Percentiles rank a stretch among this genome's conserved stretches.
Evolutionary conservation across 192 early-diverging fungal genomes (phyloP).

Genomic region (Backusella mclennaniae): DNA sequence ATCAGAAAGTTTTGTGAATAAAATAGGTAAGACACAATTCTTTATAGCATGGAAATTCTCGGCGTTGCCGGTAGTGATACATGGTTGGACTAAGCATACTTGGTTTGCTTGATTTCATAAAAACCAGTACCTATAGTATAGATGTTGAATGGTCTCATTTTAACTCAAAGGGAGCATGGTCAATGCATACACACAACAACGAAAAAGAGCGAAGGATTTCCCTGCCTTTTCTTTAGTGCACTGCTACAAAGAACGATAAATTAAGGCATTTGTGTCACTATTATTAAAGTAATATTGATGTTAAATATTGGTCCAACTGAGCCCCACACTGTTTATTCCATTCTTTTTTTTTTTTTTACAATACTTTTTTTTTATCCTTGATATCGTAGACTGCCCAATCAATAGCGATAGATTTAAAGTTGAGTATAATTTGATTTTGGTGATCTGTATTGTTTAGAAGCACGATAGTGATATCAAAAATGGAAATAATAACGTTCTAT

Average conservation of each 20-base stretch:
- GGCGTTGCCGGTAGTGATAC: too few relatives aligned
- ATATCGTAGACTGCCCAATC: neutral
- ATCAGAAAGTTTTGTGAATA: too few relatives aligned
- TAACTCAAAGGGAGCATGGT: too few relatives aligned
- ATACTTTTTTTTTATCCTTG: neutral
- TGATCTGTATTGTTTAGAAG: neutral
- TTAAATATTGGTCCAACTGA: neutral
- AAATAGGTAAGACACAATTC: too few relatives aligned
- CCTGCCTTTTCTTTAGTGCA: neutral
- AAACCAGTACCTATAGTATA: too few relatives aligned
- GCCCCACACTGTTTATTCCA: neutral
- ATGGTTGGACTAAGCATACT: too few relatives aligned
- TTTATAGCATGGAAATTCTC: too few relatives aligned
- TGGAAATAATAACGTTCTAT: neutral
- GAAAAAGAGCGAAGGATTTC: neutral
- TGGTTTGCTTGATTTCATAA: too few relatives aligned
- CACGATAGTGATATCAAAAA: neutral
- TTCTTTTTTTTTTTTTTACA: neutral
- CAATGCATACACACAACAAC: too few relatives aligned
- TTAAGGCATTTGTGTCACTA: neutral
- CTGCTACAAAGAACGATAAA: neutral
- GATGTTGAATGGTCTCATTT: too few relatives aligned
- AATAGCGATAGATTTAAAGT: neutral
- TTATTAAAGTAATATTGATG: neutral
- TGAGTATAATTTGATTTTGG: neutral